A percentile compares a stretch with the other conserved stretches of the same genome.
phyloP scores from a whole-genome alignment of 2,329 filamentous ascomycete genomes.

The Neophaeococcomyces aloes region DNA sequence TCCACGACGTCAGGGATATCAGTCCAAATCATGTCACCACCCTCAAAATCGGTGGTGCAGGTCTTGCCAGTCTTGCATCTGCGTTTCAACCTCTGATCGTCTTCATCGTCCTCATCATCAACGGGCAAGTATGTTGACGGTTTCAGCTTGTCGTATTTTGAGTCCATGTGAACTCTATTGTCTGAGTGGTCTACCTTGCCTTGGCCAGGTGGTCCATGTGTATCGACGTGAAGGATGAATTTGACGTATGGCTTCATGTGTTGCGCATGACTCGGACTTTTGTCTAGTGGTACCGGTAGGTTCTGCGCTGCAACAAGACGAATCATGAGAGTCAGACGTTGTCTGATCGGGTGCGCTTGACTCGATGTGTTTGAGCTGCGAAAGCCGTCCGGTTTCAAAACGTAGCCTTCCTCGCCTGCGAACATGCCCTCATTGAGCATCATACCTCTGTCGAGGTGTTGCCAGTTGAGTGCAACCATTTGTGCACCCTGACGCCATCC shows the following conservation, averaged over 20 bases:
- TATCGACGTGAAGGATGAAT: slow-evolving; percentile 72
- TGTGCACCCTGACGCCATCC: slow-evolving; percentile 88
- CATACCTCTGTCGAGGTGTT: slow-evolving; percentile 81
- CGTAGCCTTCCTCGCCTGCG: slow-evolving; percentile 67
- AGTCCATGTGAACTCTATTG: slow-evolving; percentile 22
- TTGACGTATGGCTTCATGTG: slow-evolving; percentile 64
- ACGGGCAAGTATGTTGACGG: slow-evolving; percentile 15
- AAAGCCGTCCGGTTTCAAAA: slow-evolving; percentile 71
- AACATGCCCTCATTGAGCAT: slow-evolving; percentile 97
- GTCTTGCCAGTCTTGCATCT: slow-evolving; percentile 47
- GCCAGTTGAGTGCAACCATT: slow-evolving; percentile 89
- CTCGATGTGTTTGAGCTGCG: slow-evolving; percentile 33
- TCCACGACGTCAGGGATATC: slow-evolving; percentile 50
- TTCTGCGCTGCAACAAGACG: slow-evolving; percentile 67
- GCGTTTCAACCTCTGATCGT: slow-evolving; percentile 44
- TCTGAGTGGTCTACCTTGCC: slow-evolving; percentile 37
- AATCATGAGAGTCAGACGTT: slow-evolving; percentile 56
- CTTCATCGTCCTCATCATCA: slow-evolving; percentile 35
- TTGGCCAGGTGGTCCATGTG: slow-evolving; percentile 29
- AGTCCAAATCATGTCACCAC: slow-evolving; percentile 49
- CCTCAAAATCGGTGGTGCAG: slow-evolving; percentile 55
- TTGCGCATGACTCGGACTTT: slow-evolving; percentile 27
- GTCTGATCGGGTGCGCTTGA: slow-evolving; percentile 18
- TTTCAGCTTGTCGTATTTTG: slow-evolving; percentile 24
- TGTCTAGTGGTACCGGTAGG: slow-evolving; percentile 54